Base-by-base conservation (phyloP, 371 early-diverging fungal genomes). In the Dipsacomyces acuminosporus region DNA sequence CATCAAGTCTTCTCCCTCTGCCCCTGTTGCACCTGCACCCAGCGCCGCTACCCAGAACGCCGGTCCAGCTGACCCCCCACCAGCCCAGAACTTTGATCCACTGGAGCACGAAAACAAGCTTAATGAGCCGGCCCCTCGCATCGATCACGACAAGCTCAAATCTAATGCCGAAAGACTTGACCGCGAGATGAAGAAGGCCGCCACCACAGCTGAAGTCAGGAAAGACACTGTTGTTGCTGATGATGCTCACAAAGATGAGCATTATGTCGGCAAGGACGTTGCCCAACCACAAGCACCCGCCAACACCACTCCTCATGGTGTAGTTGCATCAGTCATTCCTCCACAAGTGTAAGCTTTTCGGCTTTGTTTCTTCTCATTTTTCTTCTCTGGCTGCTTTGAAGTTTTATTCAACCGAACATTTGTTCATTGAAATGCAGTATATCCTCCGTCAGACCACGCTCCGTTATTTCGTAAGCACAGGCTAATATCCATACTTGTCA, bases 401-500 rank as follows among this genome's bases (percentile, higher is more conserved):
- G n/a, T n/a, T n/a, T n/a, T n/a, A n/a, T n/a, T n/a, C n/a, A n/a
- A n/a, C n/a, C n/a, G n/a, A n/a, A n/a, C 23, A 25, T 35, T 36
- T 26, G 30, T 55, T n/a, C 25, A 36, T 6, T 18, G 4, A 41
- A 45, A 24, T 30, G 30, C 30, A 7, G 30, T n/a, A n/a, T n/a
- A n/a, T n/a, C n/a, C n/a, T n/a, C n/a, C n/a, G n/a, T n/a, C n/a
- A n/a, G n/a, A n/a, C n/a, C n/a, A n/a, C n/a, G n/a, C n/a, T n/a
- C n/a, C n/a, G n/a, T n/a, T n/a, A n/a, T n/a, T n/a, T n/a, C n/a
- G n/a, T n/a, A n/a, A n/a, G n/a, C n/a, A n/a, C 30, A 7, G 23
- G n/a, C 42, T 35, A 74, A 46, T 74, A 74, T 2, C 74, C 74
- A 43, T 48, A 56, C 25, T 74, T 74, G n/a, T 64, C 74, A 30